Evolutionary conservation across 2,329 filamentous ascomycete genomes (phyloP).

Genomic region (Alternaria triticimaculans): DNA sequence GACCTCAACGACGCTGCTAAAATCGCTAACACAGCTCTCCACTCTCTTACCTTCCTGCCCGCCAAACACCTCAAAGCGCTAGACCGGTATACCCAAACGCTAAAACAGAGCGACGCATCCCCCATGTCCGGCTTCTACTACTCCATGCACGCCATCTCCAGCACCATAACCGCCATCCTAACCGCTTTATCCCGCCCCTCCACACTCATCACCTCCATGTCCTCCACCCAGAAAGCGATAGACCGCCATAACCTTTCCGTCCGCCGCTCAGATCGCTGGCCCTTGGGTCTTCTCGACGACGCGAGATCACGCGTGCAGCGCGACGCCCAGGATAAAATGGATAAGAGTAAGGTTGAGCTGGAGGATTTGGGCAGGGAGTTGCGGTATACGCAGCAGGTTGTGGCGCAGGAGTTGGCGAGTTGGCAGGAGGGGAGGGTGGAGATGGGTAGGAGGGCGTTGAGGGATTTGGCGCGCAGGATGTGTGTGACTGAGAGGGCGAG

Average conservation of each 20-base stretch:
- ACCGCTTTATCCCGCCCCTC: conserved; percentile 79
- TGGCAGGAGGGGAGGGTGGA: conserved; percentile 91
- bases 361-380: conserved; percentile 80
- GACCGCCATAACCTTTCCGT: conserved; percentile 80
- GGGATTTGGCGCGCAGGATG: conserved; percentile 77
- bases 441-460: conserved; percentile 75
- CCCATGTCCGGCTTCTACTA: conserved; percentile 77
- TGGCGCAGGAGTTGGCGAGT: conserved; percentile 87
- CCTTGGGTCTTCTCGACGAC: conserved; percentile 82
- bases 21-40: conserved; percentile 59
- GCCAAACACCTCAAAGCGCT: conserved; percentile 72
- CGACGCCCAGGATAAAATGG: conserved; percentile 82
- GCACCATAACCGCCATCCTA: conserved; percentile 82
- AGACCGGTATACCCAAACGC: conserved; percentile 71
- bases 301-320: conserved; percentile 76
- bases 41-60: conserved; percentile 71
- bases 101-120: conserved; percentile 72
- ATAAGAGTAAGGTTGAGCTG: conserved; percentile 72
- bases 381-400: conserved; percentile 89
- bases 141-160: conserved; percentile 78
- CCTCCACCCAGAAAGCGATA: conserved; percentile 74
- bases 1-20: conserved; percentile 73
- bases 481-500: conserved; percentile 80
- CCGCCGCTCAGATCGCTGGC: conserved; percentile 78
- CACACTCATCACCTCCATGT: conserved; percentile 77